These are phyloP conservation scores for Globisporangium recalcitrans DNA, from an alignment of 352 stramenopile genomes.

Conservation along the genomic window DNA sequence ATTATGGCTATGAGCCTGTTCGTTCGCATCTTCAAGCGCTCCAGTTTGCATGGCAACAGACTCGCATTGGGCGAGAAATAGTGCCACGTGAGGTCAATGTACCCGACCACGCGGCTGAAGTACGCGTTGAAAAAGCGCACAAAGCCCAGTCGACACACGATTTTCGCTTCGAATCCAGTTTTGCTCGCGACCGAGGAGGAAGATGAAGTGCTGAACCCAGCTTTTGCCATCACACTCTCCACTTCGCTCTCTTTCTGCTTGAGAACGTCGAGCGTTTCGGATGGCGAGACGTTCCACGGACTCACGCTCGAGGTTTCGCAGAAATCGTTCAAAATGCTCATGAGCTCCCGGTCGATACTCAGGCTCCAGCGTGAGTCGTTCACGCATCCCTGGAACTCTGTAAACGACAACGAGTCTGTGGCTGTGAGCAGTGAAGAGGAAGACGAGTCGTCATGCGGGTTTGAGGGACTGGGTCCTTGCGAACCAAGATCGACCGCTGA, in stretches of 20 bases:
- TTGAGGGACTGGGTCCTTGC: not conserved
- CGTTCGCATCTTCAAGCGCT: not conserved
- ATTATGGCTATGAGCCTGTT: not conserved
- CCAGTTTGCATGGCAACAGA: slow-evolving; percentile 31
- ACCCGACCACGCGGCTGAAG: slow-evolving; percentile 55
- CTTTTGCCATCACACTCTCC: not conserved
- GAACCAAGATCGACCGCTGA: not conserved
- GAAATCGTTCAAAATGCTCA: slow-evolving; percentile 42
- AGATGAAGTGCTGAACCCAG: not conserved
- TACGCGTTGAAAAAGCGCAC: slow-evolving; percentile 74
- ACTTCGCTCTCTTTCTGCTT: slow-evolving; percentile 9
- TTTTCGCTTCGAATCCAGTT: slow-evolving; percentile 2
- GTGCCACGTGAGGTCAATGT: slow-evolving; percentile 77
- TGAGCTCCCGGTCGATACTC: slow-evolving; percentile 32
- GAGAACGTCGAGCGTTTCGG: slow-evolving; percentile 30
- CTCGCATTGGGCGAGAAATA: slow-evolving; percentile 45
- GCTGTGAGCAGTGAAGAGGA: not conserved
- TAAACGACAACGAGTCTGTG: not conserved
- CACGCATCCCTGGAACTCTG: slow-evolving; percentile 24
- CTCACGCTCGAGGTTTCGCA: slow-evolving; percentile 46
- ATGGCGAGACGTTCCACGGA: slow-evolving; percentile 58
- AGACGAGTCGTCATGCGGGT: too few species aligned
- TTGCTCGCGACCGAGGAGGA: not conserved
- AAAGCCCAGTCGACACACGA: slow-evolving; percentile 54
- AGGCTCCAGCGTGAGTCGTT: slow-evolving; percentile 40